Evolutionary conservation across 1,284 basidiomycete genomes (phyloP).

Genomic region (Pterulicium gracile): DNA sequence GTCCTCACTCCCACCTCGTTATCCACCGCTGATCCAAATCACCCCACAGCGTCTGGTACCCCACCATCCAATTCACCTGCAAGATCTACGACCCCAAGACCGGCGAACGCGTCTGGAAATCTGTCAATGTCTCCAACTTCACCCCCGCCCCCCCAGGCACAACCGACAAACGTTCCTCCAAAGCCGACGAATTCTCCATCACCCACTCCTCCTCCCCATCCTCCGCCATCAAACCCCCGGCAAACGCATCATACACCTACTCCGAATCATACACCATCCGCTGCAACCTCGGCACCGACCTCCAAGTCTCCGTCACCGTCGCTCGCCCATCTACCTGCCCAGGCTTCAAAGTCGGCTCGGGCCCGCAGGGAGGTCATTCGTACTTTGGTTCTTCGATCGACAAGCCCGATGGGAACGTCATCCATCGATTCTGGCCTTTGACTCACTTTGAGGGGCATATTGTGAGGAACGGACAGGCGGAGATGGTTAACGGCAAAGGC

Average conservation of each 20-base stretch:
- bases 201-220: conserved; percentile 56
- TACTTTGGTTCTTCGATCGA: conserved; percentile 75
- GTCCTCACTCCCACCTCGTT: conserved; percentile 1
- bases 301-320: conserved; percentile 75
- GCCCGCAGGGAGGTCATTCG: conserved; percentile 81
- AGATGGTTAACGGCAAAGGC: conserved; percentile 65
- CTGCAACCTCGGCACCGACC: conserved; percentile 71
- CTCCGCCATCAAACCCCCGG: conserved; percentile 32
- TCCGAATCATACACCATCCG: conserved; percentile 75
- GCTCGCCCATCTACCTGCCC: conserved; percentile 59
- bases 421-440: conserved; percentile 90
- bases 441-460: conserved; percentile 60
- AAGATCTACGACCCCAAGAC: conserved; percentile 82
- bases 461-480: conserved; percentile 60
- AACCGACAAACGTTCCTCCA: conserved; percentile 81
- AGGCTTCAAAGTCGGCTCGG: conserved; percentile 90
- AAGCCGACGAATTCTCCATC: conserved; percentile 85
- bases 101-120: conserved; percentile 78
- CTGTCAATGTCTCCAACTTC: conserved; percentile 82
- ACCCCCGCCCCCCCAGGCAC: conserved; percentile 56
- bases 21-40: neutral
- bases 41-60: conserved; percentile 69
- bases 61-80: conserved; percentile 93
- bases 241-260: conserved; percentile 13
- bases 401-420: conserved; percentile 79